Evolutionary conservation across 2,329 filamentous ascomycete species (phyloP).

Genomic region (Apiospora saccharicola): DNA sequence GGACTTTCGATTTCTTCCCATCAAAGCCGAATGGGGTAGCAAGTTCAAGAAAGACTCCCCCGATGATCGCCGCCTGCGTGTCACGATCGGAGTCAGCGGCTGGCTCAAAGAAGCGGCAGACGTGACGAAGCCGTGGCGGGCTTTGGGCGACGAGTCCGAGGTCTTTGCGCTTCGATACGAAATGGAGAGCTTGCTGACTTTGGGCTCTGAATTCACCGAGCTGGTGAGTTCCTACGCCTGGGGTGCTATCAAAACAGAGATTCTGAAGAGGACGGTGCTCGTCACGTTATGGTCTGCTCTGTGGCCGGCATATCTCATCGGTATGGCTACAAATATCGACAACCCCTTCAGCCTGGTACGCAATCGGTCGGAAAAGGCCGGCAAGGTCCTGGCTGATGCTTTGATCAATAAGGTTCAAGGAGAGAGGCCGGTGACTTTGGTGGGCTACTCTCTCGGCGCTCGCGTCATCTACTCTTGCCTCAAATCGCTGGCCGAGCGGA

Average conservation of each 20-base stretch:
- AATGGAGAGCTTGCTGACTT: slow-evolving; percentile 75
- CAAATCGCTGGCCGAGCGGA: slow-evolving; percentile 67
- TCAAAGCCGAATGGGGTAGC: slow-evolving; percentile 57
- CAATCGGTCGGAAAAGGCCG: slow-evolving; percentile 80
- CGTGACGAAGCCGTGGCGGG: slow-evolving; percentile 80
- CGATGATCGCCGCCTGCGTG: slow-evolving; percentile 65
- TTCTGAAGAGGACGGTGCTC: slow-evolving; percentile 76
- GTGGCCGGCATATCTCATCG: slow-evolving; percentile 73
- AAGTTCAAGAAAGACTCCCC: slow-evolving; percentile 38
- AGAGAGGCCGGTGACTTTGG: slow-evolving; percentile 70
- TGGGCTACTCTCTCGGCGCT: slow-evolving; percentile 73
- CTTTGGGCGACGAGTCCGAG: slow-evolving; percentile 75
- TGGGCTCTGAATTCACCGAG: slow-evolving; percentile 75
- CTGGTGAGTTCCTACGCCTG: slow-evolving; percentile 80
- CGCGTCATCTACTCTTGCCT: slow-evolving; percentile 74
- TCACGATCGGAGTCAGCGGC: slow-evolving; percentile 87
- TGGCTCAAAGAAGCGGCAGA: slow-evolving; percentile 82
- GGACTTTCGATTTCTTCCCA: slow-evolving; percentile 80
- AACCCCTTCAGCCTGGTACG: slow-evolving; percentile 84
- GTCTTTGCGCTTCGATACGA: slow-evolving; percentile 88
- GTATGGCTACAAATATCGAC: slow-evolving; percentile 73
- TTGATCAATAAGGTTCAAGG: slow-evolving; percentile 73
- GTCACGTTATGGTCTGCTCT: slow-evolving; percentile 72
- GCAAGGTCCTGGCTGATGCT: slow-evolving; percentile 73
- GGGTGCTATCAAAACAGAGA: slow-evolving; percentile 75